phyloP scores from a whole-genome alignment of 176 grass and related monocot species.

The Echinochloa phyllopogon region DNA sequence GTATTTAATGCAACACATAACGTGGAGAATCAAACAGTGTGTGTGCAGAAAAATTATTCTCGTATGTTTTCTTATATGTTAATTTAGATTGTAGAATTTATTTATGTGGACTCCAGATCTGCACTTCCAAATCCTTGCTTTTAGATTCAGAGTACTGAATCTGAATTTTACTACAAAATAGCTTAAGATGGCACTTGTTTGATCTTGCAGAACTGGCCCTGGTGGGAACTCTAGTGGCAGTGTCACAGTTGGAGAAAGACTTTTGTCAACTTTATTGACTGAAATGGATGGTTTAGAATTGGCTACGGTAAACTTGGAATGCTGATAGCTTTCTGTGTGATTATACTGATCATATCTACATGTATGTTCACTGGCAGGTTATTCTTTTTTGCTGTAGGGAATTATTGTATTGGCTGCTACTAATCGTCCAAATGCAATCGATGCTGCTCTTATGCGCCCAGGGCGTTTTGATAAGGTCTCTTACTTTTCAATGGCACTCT shows the following conservation, averaged over 20 bases:
- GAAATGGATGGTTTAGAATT: conserved; percentile 98
- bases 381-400: conserved; percentile 52
- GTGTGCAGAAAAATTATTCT: background rate
- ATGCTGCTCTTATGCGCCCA: conserved; percentile 84
- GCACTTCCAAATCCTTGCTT: background rate
- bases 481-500: background rate
- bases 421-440: conserved; percentile 78
- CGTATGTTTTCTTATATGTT: background rate
- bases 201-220: conserved; percentile 60
- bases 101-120: conserved; percentile 7
- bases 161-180: conserved; percentile 17
- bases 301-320: conserved; percentile 54
- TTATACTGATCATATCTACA: conserved; percentile 23
- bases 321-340: conserved; percentile 30
- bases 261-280: conserved; percentile 84
- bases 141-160: background rate
- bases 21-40: conserved; percentile 10
- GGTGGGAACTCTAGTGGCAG: conserved; percentile 54
- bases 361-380: background rate
- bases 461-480: conserved; percentile 83
- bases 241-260: conserved; percentile 79
- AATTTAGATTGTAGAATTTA: background rate
- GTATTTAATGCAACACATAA: background rate
- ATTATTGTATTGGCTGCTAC: conserved; percentile 92
- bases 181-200: conserved; percentile 8